Evolutionary conservation across 305 asterid genomes (phyloP).

Genomic region (Solanum hybrid): DNA sequence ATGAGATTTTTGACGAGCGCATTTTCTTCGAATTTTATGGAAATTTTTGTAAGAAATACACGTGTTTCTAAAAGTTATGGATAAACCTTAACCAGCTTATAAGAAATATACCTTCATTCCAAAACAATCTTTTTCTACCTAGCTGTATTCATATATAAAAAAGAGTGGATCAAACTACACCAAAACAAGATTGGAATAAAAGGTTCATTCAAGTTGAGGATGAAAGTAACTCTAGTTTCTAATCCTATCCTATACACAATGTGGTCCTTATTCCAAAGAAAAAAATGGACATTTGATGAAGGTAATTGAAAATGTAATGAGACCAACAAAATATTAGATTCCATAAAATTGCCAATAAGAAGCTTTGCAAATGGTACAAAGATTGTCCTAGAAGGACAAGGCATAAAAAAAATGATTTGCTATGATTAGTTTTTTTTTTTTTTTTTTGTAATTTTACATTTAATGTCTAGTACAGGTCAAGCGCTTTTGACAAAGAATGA

Average conservation of each 20-base stretch:
- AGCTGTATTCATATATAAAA: neutral
- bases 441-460: too few species aligned
- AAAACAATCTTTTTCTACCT: neutral
- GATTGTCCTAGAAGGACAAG: neutral
- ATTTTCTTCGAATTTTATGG: neutral
- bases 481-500: neutral
- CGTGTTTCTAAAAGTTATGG: neutral
- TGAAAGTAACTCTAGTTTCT: neutral
- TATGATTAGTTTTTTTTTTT: too few species aligned
- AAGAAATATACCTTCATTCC: neutral
- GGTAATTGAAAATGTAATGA: neutral
- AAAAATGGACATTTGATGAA: neutral
- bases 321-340: neutral
- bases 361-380: neutral
- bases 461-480: neutral
- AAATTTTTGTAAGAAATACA: neutral
- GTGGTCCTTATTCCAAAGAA: slow-evolving; percentile 1
- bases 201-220: neutral
- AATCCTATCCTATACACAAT: neutral
- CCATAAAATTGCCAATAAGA: neutral
- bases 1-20: neutral
- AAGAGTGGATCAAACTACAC: slow-evolving; percentile 3
- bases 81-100: neutral
- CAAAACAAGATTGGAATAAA: neutral
- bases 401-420: neutral